These are phyloP conservation scores for Candida anutae DNA, from an alignment of 1,139 yeast species.

Conservation along the genomic window DNA sequence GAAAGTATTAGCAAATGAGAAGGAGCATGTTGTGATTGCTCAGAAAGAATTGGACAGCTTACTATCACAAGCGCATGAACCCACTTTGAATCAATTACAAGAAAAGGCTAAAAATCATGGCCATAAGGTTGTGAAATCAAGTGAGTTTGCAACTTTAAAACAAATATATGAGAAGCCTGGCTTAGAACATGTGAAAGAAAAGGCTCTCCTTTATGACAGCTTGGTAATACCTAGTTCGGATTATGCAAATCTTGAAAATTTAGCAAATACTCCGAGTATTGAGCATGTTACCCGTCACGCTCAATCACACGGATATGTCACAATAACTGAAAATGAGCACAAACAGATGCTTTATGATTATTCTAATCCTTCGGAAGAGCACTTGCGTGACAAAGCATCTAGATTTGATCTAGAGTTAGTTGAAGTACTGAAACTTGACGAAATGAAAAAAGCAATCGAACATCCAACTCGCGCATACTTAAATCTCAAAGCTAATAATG, in stretches of 20 bases:
- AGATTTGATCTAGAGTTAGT: constrained; percentile 2
- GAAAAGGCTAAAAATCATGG: constrained; percentile 5
- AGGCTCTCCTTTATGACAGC: constrained; percentile 10
- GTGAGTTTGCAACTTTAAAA: constrained; percentile 9
- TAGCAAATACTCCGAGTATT: constrained; percentile 9
- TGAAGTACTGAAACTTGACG: constrained; percentile 1
- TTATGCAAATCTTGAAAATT: constrained; percentile 4
- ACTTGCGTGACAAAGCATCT: constrained; percentile 4
- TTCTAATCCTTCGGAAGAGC: constrained; percentile 10
- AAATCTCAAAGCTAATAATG: constrained; percentile 8
- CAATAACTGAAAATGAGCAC: constrained; percentile 10
- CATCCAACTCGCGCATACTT: constrained; percentile 16
- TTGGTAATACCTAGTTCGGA: constrained; percentile 12
- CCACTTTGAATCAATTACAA: constrained; percentile 9
- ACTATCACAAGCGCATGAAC: constrained; percentile 7
- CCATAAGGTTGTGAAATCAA: constrained; percentile 10
- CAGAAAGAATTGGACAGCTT: constrained; percentile 13
- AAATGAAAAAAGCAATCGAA: constrained; percentile 7
- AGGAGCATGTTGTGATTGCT: constrained; percentile 14
- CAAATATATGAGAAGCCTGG: constrained; percentile 13
- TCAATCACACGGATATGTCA: constrained; percentile 6
- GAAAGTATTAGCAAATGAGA: constrained; percentile 8
- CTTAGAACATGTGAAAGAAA: constrained; percentile 14
- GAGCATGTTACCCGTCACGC: constrained; percentile 13
- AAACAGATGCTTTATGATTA: constrained; percentile 8